These are phyloP conservation scores for Bocquillonia castaneifolia DNA, from an alignment of 441 rosid genomes.

Conservation along the genomic window DNA sequence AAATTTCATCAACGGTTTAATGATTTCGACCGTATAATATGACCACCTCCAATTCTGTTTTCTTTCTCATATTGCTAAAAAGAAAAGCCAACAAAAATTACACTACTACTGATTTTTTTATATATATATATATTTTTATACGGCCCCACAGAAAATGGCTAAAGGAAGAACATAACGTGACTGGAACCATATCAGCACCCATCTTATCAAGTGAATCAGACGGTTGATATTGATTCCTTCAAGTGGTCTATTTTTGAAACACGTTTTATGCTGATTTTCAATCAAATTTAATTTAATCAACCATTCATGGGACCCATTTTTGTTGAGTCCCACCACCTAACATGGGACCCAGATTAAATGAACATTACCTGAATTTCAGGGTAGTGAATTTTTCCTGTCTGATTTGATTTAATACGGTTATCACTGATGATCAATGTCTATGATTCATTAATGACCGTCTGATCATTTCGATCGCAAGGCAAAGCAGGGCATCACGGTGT, in stretches of 20 bases:
- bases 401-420: not conserved
- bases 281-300: not conserved
- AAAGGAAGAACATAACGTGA: not conserved
- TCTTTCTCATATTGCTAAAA: too few species aligned
- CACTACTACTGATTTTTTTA: too few species aligned
- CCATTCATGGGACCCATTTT: not conserved
- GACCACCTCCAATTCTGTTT: too few species aligned
- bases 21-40: too few species aligned
- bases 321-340: not conserved
- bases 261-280: slow-evolving; percentile 2
- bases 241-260: not conserved
- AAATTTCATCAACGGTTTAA: too few species aligned
- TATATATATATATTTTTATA: too few species aligned
- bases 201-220: slow-evolving; percentile 13
- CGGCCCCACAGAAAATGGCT: not conserved
- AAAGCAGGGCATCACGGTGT: too few species aligned
- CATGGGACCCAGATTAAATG: not conserved
- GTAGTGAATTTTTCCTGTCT: not conserved
- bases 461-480: not conserved
- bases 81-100: too few species aligned
- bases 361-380: slow-evolving; percentile 8
- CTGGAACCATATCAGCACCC: not conserved
- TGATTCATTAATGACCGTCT: not conserved
- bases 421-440: not conserved
- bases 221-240: slow-evolving; percentile 20